These are phyloP conservation scores for Puccinia polysora DNA, from an alignment of 1,284 basidiomycete species.

Conservation along the genomic window DNA sequence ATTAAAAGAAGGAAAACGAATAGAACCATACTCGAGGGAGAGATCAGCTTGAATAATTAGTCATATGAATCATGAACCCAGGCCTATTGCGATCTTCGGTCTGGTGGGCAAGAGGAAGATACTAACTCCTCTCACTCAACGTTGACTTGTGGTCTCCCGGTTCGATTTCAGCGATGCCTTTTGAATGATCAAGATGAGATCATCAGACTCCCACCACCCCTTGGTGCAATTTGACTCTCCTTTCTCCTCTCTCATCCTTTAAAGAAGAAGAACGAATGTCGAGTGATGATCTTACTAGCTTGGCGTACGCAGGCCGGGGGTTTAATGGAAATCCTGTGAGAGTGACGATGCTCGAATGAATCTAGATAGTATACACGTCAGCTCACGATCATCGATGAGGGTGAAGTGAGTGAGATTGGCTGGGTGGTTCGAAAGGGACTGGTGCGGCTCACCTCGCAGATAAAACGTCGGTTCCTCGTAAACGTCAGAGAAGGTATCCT, in stretches of 20 bases:
- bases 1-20: background rate
- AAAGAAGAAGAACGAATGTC: background rate
- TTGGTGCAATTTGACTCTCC: too few relatives aligned
- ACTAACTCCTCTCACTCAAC: conserved; percentile 8
- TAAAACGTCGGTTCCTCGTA: conserved; percentile 17
- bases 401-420: too few relatives aligned
- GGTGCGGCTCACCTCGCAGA: background rate
- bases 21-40: too few relatives aligned
- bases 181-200: too few relatives aligned
- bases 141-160: conserved; percentile 18
- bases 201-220: too few relatives aligned
- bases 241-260: too few relatives aligned
- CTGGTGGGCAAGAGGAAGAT: background rate
- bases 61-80: too few relatives aligned
- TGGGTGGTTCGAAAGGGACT: too few relatives aligned
- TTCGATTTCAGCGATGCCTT: conserved; percentile 14
- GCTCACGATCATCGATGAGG: too few relatives aligned
- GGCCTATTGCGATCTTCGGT: too few relatives aligned
- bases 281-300: background rate
- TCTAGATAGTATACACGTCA: too few relatives aligned
- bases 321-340: conserved; percentile 20
- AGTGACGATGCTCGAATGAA: conserved; percentile 10
- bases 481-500: conserved; percentile 16
- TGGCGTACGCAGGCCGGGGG: conserved; percentile 11
- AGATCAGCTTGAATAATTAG: background rate